phyloP scores from a whole-genome alignment of 768 basidiomycete genomes.

The Cubamyces lactineus region DNA sequence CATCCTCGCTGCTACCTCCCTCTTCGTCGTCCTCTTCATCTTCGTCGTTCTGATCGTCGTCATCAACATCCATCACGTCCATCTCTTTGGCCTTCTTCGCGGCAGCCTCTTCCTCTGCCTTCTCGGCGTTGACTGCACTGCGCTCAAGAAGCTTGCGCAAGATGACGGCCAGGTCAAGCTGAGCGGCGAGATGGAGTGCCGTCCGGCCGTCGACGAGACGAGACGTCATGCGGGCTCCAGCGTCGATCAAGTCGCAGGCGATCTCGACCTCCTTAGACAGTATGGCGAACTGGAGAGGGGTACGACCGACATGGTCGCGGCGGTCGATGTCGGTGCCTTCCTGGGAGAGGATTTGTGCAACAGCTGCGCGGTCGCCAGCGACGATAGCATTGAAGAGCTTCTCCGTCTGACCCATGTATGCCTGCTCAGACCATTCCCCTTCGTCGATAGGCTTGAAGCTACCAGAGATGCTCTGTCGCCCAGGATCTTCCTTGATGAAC shows the following conservation, averaged over 20 bases:
- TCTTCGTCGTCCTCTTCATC: conserved; percentile 19
- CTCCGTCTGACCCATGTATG: conserved; percentile 57
- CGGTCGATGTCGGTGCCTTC: conserved; percentile 51
- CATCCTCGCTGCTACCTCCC: conserved; percentile 29
- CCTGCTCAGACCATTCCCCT: conserved; percentile 66
- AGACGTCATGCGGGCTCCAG: conserved; percentile 57
- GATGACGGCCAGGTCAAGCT: conserved; percentile 45
- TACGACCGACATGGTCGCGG: conserved; percentile 66
- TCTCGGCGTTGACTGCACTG: conserved; percentile 42
- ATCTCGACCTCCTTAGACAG: conserved; percentile 49
- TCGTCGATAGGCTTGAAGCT: conserved; percentile 70
- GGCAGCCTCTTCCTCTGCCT: conserved; percentile 29
- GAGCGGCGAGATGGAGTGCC: conserved; percentile 59
- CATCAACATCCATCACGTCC: conserved; percentile 25
- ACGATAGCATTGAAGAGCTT: conserved; percentile 62
- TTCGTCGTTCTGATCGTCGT: conserved; percentile 20
- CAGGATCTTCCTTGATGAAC: conserved; percentile 63
- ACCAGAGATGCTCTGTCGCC: conserved; percentile 62
- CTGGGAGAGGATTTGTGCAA: conserved; percentile 42
- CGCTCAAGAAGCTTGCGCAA: conserved; percentile 54
- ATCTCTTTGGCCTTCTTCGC: conserved; percentile 20
- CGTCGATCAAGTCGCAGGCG: conserved; percentile 54
- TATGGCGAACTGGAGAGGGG: conserved; percentile 61
- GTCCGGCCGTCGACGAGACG: conserved; percentile 60
- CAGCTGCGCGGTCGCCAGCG: conserved; percentile 43